These are phyloP conservation scores for Rugosomyces carneus DNA, from an alignment of 1,284 basidiomycete species.

Conservation along the genomic window DNA sequence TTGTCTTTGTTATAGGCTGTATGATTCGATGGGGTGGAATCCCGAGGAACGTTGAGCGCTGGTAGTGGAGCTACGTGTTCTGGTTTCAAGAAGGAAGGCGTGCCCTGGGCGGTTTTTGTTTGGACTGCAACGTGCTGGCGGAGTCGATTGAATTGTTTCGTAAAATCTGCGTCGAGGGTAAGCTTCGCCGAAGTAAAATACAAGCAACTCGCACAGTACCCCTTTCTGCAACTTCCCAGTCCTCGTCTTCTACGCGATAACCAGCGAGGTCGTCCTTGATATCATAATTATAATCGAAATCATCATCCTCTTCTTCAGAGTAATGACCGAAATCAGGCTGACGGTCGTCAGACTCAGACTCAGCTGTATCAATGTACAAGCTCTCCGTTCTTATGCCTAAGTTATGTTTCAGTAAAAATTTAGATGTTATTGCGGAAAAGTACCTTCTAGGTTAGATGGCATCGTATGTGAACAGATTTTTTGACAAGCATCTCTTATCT, in stretches of 20 bases:
- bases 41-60: conserved; percentile 64
- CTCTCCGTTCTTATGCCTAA: conserved; percentile 25
- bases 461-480: conserved; percentile 2
- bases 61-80: conserved; percentile 57
- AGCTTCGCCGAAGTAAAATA: conserved; percentile 1
- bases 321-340: conserved; percentile 29
- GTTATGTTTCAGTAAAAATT: conserved; percentile 20
- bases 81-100: conserved; percentile 41
- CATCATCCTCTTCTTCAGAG: conserved; percentile 35
- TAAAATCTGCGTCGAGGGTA: conserved; percentile 67
- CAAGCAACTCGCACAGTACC: conserved; percentile 32
- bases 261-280: conserved; percentile 43
- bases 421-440: conserved; percentile 49
- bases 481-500: conserved; percentile 2
- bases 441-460: conserved; percentile 25
- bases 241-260: conserved; percentile 76
- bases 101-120: conserved; percentile 56
- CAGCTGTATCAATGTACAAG: conserved; percentile 44
- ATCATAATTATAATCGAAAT: conserved; percentile 11
- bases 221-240: conserved; percentile 84
- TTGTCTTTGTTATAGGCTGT: conserved; percentile 39
- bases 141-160: conserved; percentile 93
- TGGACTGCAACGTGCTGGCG: conserved; percentile 78
- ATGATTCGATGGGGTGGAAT: conserved; percentile 15
- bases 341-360: conserved; percentile 27